Evolutionary conservation across 2,329 filamentous ascomycete genomes (phyloP).

Genomic region (Fusarium chuoi): DNA sequence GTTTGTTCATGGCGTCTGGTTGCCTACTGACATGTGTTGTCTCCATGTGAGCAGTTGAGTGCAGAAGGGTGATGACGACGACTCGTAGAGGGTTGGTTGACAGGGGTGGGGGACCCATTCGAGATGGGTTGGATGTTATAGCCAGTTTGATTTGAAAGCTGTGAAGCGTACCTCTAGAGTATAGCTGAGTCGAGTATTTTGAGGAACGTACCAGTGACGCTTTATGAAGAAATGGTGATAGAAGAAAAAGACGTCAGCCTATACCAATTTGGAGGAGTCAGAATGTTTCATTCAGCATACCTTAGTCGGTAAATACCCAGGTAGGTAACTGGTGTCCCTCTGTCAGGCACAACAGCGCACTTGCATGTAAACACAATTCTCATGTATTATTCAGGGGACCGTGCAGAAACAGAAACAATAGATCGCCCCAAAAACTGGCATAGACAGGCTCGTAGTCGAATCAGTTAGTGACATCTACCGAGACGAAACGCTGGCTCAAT

Average conservation of each 20-base stretch:
- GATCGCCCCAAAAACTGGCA: not conserved
- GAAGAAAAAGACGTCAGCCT: not conserved
- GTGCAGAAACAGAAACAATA: conserved; percentile 27
- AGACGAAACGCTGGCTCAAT: conserved; percentile 13
- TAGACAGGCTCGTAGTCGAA: conserved; percentile 1
- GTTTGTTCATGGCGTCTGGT: not conserved
- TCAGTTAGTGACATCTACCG: conserved; percentile 6
- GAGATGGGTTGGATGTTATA: not conserved
- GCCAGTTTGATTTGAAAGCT: not conserved
- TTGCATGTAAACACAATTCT: not conserved
- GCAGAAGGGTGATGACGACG: conserved; percentile 32
- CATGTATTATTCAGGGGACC: not conserved
- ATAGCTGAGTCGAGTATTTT: not conserved
- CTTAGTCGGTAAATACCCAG: not conserved
- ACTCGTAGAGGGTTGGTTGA: conserved; percentile 15
- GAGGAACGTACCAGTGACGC: not conserved
- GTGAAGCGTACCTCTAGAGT: not conserved
- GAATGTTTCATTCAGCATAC: not conserved
- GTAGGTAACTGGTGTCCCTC: not conserved
- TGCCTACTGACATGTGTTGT: not conserved
- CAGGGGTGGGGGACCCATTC: conserved; percentile 17
- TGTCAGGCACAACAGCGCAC: conserved; percentile 1
- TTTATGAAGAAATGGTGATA: not conserved
- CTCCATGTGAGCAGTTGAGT: not conserved
- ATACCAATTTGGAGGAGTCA: not conserved